A percentile compares a stretch with the other conserved stretches of the same genome.
Conservation (phyloP, 2,329 filamentous ascomycete species). For the Parastagonospora nodorum region DNA sequence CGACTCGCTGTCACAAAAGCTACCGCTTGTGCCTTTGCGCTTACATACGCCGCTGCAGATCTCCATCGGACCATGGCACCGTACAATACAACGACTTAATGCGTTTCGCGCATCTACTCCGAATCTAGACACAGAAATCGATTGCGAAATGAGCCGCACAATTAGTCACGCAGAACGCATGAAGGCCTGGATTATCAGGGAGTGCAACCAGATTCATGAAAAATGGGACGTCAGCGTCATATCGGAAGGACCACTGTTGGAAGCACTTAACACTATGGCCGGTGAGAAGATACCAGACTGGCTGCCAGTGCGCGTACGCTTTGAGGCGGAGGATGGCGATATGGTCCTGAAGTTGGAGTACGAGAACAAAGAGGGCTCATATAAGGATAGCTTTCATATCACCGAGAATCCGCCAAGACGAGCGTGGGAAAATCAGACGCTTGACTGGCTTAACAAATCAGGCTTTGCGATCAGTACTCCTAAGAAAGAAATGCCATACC, state of each 20-base stretch:
- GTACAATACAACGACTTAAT: conserved; percentile 17
- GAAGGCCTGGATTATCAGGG: conserved; percentile 25
- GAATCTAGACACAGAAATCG: not conserved
- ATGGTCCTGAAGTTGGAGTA: conserved; percentile 39
- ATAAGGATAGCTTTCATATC: conserved; percentile 12
- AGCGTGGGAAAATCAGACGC: not conserved
- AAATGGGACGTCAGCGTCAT: conserved; percentile 28
- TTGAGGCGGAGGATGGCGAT: conserved; percentile 33
- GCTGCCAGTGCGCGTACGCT: conserved; percentile 33
- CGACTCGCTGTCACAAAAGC: conserved; percentile 16
- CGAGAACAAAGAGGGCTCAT: conserved; percentile 16
- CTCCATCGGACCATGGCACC: conserved; percentile 32
- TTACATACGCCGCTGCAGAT: conserved; percentile 35
- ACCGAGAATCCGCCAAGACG: conserved; percentile 6
- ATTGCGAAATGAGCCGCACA: not conserved
- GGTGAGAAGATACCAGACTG: conserved; percentile 35
- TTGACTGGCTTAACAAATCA: not conserved
- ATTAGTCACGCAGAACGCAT: conserved; percentile 24
- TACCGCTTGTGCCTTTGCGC: conserved; percentile 34
- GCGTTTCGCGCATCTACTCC: not conserved
- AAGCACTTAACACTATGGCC: conserved; percentile 29
- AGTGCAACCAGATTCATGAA: conserved; percentile 29
- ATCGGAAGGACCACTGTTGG: conserved; percentile 22
- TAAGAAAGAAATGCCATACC: too few species aligned
- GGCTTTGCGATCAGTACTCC: not conserved